phyloP scores from a whole-genome alignment of 2,329 filamentous ascomycete genomes.

The Cryphonectria naterciae region DNA sequence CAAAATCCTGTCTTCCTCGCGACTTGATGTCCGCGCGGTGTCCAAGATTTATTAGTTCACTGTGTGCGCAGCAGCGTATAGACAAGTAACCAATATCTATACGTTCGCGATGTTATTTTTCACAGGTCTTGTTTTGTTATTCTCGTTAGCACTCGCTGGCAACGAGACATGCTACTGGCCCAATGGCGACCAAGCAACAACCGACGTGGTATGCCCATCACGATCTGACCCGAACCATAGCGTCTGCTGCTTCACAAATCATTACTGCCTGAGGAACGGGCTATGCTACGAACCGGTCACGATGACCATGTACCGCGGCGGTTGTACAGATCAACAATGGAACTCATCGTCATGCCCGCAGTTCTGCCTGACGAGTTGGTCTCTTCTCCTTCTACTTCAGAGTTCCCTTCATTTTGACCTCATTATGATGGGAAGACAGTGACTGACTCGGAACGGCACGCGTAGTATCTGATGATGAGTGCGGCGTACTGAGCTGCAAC shows the following conservation, averaged over 20 bases:
- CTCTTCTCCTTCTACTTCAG: neutral
- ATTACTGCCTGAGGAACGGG: constrained; percentile 17
- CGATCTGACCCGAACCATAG: constrained; percentile 1
- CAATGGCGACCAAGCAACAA: neutral
- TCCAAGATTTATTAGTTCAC: neutral
- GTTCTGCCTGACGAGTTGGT: constrained; percentile 1
- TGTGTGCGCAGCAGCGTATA: neutral
- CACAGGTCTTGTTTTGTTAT: neutral
- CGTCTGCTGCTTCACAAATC: constrained; percentile 14
- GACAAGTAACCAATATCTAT: neutral
- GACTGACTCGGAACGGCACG: neutral
- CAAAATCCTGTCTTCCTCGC: neutral
- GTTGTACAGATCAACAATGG: constrained; percentile 14
- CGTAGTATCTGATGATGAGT: neutral
- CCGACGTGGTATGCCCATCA: constrained; percentile 6
- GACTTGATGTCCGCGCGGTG: neutral
- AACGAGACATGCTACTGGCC: constrained; percentile 15
- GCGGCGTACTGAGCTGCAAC: constrained; percentile 2
- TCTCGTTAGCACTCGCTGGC: neutral
- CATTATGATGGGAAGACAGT: neutral
- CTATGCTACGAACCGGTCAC: constrained; percentile 9
- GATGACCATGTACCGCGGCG: constrained; percentile 18
- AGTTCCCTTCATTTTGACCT: neutral
- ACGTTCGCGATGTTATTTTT: neutral
- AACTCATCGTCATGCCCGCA: constrained; percentile 2